These are phyloP conservation scores for Leptodermis oblonga DNA, from an alignment of 257 asterid genomes.

Conservation along the genomic window DNA sequence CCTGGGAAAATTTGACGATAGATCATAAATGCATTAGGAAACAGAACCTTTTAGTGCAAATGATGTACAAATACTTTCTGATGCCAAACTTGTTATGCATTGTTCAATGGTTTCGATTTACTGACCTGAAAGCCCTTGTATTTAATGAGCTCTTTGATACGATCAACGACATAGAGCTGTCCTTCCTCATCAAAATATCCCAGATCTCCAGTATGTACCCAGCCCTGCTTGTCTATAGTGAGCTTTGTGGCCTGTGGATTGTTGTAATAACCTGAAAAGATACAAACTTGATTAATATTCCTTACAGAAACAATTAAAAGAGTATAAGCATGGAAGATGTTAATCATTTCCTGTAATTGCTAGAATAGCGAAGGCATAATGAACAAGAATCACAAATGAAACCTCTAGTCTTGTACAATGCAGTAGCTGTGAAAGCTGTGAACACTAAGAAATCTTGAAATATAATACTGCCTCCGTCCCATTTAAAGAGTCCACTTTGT, in stretches of 20 bases:
- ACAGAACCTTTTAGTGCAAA: too few species aligned
- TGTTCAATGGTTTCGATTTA: neutral
- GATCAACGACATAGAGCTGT: slow-evolving; percentile 80
- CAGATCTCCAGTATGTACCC: slow-evolving; percentile 96
- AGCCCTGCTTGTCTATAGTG: slow-evolving; percentile 85
- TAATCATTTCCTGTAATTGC: neutral
- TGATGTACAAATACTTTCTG: too few species aligned
- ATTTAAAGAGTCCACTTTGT: too few species aligned
- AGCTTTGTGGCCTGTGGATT: slow-evolving; percentile 77
- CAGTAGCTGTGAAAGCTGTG: neutral
- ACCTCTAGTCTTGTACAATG: neutral
- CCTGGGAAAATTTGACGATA: slow-evolving; percentile 36
- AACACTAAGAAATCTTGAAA: neutral
- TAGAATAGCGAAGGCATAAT: neutral
- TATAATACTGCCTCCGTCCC: too few species aligned
- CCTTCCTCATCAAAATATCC: slow-evolving; percentile 91
- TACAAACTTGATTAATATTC: neutral
- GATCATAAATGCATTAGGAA: too few species aligned
- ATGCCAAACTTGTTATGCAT: neutral
- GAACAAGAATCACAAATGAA: neutral
- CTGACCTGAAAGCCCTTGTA: slow-evolving; percentile 88
- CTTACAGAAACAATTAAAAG: neutral
- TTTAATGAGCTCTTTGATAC: slow-evolving; percentile 91
- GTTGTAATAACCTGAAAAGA: slow-evolving; percentile 65
- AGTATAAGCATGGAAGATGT: too few species aligned